Evolutionary conservation across 2,329 filamentous ascomycete species (phyloP).

Genomic region (Cladosporium sp.): DNA sequence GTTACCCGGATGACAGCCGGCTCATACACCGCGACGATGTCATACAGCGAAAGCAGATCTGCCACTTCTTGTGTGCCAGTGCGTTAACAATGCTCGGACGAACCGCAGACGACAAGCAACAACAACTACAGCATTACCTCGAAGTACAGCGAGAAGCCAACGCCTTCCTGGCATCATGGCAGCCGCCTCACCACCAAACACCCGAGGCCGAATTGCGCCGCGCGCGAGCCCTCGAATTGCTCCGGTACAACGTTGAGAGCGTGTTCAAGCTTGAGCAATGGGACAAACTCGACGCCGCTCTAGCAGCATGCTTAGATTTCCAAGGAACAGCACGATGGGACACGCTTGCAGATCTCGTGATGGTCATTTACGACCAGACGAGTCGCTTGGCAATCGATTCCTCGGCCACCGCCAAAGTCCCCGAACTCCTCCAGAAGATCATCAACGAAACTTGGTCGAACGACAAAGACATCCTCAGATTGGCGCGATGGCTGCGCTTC

Average conservation of each 20-base stretch:
- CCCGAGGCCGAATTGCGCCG: constrained; percentile 29
- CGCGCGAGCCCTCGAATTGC: constrained; percentile 64
- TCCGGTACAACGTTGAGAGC: constrained; percentile 79
- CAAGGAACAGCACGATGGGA: constrained; percentile 42
- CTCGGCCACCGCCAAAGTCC: constrained; percentile 25
- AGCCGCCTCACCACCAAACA: constrained; percentile 29
- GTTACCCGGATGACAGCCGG: constrained; percentile 24
- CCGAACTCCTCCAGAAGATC: constrained; percentile 59
- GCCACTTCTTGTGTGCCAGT: constrained; percentile 64
- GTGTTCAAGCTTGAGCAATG: constrained; percentile 66
- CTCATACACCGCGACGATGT: constrained; percentile 34
- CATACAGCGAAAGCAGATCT: constrained; percentile 63
- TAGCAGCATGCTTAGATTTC: constrained; percentile 45
- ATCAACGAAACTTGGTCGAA: constrained; percentile 64
- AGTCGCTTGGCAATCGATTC: constrained; percentile 29
- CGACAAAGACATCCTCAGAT: constrained; percentile 56
- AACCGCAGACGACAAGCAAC: constrained; percentile 45
- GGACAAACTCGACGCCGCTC: constrained; percentile 63
- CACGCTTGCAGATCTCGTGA: constrained; percentile 48
- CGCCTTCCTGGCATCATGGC: constrained; percentile 3
- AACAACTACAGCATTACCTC: constrained; percentile 62
- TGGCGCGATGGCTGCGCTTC: constrained; percentile 77
- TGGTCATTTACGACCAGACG: constrained; percentile 44
- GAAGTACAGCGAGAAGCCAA: constrained; percentile 63
- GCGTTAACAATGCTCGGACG: constrained; percentile 51